These are phyloP conservation scores for Euphorbia celastroides DNA, from an alignment of 441 rosid species.

Conservation along the genomic window DNA sequence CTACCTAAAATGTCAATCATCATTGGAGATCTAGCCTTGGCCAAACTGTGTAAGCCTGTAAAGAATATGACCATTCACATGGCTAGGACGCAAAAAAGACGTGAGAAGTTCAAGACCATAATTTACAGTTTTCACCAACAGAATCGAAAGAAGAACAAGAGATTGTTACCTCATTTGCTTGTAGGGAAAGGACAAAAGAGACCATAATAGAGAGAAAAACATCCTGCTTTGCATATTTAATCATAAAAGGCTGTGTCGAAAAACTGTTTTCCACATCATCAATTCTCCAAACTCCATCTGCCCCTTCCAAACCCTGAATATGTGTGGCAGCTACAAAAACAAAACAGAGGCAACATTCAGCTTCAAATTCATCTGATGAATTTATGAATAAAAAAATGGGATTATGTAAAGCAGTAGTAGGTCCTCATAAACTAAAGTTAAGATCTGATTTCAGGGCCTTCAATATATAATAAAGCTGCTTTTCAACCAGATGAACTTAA, in stretches of 20 bases:
- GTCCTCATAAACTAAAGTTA: neutral
- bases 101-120: neutral
- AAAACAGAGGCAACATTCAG: neutral
- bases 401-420: neutral
- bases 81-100: no score
- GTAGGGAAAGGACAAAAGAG: slow-evolving; percentile 54
- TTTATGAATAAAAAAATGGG: neutral
- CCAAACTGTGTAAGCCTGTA: no score
- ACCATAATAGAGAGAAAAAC: slow-evolving; percentile 65
- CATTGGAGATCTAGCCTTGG: no score
- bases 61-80: no score
- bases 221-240: slow-evolving; percentile 85
- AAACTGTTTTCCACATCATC: slow-evolving; percentile 76
- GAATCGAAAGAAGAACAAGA: neutral
- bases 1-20: no score
- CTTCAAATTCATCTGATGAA: neutral
- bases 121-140: neutral
- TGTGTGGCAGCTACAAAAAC: slow-evolving; percentile 46
- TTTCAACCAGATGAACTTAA: neutral
- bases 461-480: neutral
- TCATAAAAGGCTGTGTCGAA: slow-evolving; percentile 71
- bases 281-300: slow-evolving; percentile 73
- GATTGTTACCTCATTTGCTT: slow-evolving; percentile 43
- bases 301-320: slow-evolving; percentile 42
- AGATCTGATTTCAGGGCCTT: neutral